A percentile compares a stretch with the other conserved stretches of the same genome.
phyloP scores from a whole-genome alignment of 306 rosid genomes.

The Medicago arabica region DNA sequence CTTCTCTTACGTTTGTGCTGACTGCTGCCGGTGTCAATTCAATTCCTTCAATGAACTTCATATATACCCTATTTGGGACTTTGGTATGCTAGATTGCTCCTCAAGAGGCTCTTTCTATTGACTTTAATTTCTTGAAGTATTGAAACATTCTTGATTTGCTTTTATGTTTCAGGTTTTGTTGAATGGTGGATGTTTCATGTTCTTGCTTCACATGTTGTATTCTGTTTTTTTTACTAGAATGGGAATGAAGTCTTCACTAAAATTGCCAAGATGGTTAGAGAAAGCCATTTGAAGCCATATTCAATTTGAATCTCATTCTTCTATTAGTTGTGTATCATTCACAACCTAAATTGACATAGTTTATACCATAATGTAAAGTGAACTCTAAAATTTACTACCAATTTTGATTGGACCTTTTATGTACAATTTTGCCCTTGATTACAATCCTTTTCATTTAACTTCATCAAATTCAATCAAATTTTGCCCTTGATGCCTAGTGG shows the following conservation, averaged over 20 bases:
- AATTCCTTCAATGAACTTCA: conserved; percentile 79
- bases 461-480: too few relatives aligned
- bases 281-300: conserved; percentile 57
- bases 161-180: conserved; percentile 63
- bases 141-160: conserved; percentile 29
- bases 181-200: conserved; percentile 76
- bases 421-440: neutral
- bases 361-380: neutral
- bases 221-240: conserved; percentile 83
- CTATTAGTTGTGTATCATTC: conserved; percentile 32
- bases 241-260: conserved; percentile 83
- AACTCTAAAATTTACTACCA: neutral
- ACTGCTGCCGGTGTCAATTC: conserved; percentile 72
- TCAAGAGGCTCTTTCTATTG: neutral
- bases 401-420: neutral
- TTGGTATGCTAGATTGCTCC: conserved; percentile 58
- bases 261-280: conserved; percentile 91
- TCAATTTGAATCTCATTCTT: conserved; percentile 12
- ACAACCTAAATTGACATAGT: conserved; percentile 6
- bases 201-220: conserved; percentile 87
- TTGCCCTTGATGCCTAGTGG: too few relatives aligned
- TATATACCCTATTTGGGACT: conserved; percentile 70
- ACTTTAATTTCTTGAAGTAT: neutral
- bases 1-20: conserved; percentile 82
- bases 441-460: neutral